These are phyloP conservation scores for Neonectria hederae DNA, from an alignment of 2,329 filamentous ascomycete genomes.

Conservation along the genomic window DNA sequence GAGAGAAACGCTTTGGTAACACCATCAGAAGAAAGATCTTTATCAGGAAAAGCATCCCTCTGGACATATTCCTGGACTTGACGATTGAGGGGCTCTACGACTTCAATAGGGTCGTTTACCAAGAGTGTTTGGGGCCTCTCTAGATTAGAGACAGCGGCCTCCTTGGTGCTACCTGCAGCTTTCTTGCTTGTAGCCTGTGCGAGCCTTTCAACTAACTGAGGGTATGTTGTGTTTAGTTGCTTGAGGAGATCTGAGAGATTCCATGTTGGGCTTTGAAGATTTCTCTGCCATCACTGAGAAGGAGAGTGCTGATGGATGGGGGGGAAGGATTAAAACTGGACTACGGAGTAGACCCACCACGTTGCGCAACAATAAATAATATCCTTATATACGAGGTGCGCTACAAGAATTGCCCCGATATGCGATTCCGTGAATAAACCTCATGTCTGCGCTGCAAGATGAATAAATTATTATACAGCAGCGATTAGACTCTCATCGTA, in stretches of 20 bases:
- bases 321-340: too few species aligned
- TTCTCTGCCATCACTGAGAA: too few species aligned
- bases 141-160: not conserved
- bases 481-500: too few species aligned
- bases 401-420: not conserved
- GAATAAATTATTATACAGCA: too few species aligned
- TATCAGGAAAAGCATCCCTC: not conserved
- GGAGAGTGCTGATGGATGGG: too few species aligned
- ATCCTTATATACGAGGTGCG: not conserved
- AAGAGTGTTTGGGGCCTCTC: not conserved
- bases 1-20: not conserved
- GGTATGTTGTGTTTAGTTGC: not conserved
- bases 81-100: not conserved
- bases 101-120: not conserved
- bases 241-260: not conserved
- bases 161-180: not conserved
- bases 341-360: too few species aligned
- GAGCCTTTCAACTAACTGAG: not conserved
- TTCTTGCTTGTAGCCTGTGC: not conserved
- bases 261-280: not conserved
- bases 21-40: not conserved
- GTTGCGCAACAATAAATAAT: not conserved
- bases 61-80: not conserved
- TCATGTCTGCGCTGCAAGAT: too few species aligned
- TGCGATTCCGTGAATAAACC: not conserved